Evolutionary conservation across 2,329 filamentous ascomycete genomes (phyloP), one percentile per base, ranked within the genome.

Genomic region (Beauveria sp.): DNA sequence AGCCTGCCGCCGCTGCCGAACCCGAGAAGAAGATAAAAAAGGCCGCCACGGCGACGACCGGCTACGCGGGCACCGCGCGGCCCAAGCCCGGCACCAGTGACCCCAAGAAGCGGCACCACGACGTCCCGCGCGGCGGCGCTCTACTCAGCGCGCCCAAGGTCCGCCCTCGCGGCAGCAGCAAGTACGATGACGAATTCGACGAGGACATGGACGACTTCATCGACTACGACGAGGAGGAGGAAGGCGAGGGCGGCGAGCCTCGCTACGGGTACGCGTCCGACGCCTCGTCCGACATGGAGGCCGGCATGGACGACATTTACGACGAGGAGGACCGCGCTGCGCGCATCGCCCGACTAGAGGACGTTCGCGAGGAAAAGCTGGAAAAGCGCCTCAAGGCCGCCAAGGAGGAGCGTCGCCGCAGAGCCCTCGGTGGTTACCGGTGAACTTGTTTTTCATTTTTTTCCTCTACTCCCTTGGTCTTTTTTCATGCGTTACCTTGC

Each of bases 211-310:
- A 85, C 64, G 83, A 85, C 63, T 85, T 85, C 64, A 83, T 85
- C 69, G 83, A 84, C 47, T 84, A 84, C 62, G 82, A 85, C 14
- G 83, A 84, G 0, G 81, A 84, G 0, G 81, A 83, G 14, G 76
- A 73, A 5, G 77, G 80, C 0, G 73, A 70, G 2, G 67, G 68
- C 37, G 67, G 65, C 4, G 71, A 65, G 14, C 76, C 73, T 37
- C 73, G 75, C 6, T 80, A 82, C 63, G 79, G 78, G 53, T 87
- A 89, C 64, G 81, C 77, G 3, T 86, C 84, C 0, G 88, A 88
- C 59, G 84, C 71, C 6, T 89, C 86, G 5, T 90, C 87, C 6
- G 89, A 91, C 67, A 92, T 92, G 87, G 89, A 92, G 71, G 90
- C 88, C 2, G 88, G 88, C 40, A 71, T 88, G 43, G 87, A 86